A percentile compares a stretch with the other conserved stretches of the same genome.
Conservation (phyloP, 2,329 filamentous ascomycete species). For the Nothopassalora personata region DNA sequence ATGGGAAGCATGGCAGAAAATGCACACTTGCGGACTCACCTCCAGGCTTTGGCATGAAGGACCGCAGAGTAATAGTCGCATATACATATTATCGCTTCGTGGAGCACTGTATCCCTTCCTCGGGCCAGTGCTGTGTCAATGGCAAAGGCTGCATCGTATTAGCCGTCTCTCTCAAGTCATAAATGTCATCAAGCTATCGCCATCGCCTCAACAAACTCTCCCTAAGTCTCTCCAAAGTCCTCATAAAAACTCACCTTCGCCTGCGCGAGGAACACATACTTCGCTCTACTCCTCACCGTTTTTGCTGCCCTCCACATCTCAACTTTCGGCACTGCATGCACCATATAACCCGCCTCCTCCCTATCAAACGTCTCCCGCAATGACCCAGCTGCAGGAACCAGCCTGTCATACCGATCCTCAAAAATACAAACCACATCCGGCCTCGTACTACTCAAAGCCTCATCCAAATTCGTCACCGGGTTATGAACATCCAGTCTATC, state of each 20-base stretch:
- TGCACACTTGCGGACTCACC: background rate
- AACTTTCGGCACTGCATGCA: background rate
- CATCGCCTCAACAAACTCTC: background rate
- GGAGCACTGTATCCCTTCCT: background rate
- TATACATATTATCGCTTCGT: background rate
- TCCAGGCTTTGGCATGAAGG: background rate
- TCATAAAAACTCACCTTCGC: background rate
- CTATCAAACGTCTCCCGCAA: background rate
- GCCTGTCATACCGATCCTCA: background rate
- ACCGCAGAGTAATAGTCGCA: background rate
- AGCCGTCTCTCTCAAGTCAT: background rate
- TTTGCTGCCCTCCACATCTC: background rate
- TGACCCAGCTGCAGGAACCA: background rate
- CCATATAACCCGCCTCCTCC: background rate
- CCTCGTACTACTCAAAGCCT: background rate
- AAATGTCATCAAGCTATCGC: background rate
- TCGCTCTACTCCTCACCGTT: background rate
- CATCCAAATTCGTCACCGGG: background rate
- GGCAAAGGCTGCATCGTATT: background rate
- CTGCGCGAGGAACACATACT: background rate
- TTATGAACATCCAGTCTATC: background rate
- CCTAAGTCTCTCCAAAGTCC: background rate
- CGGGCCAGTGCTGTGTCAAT: background rate
- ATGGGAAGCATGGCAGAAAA: background rate
- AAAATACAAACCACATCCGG: background rate